Base-by-base conservation (phyloP, 2,329 filamentous ascomycete genomes). In the Xylaria sp. region DNA sequence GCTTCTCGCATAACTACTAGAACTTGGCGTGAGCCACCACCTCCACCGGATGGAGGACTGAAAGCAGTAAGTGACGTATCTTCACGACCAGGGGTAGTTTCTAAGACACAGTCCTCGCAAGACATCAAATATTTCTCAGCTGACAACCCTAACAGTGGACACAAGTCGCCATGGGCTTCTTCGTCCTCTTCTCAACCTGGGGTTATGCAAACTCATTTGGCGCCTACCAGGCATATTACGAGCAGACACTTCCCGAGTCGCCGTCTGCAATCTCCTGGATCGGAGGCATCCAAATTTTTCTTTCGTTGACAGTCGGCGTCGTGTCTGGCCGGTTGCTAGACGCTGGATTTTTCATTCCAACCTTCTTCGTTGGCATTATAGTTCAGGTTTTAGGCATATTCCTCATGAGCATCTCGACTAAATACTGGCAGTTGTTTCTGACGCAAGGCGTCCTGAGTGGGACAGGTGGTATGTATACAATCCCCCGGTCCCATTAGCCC, bases 361-460 rank as follows among this genome's bases (percentile, higher is more conserved):
- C 79, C 1, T 81, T 84, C 32, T 64, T 78, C 2, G 72, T 75
- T 6, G 82, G 82, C 25, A 78, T 79, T 1, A 69, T 80, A 9
- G 66, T 83, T 8, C 80, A 83, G 69, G 73, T 82, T 3, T 64
- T 83, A 1, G 83, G 82, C n/a, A 76, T 84, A 43, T 84, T 87
- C 68, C 76, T 81, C 39, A 81, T 81, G 36, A 82, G 80, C 2
- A 73, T 82, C 28, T 78, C 76, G 23, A 81, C 75, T 0, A 71
- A 74, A 5, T 87, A 86, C 75, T 86, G 81, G 80, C 84, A 86
- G 48, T 74, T 85, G 4, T 77, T 87, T 52, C 76, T 87, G 1
- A 79, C 83, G 0, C 85, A 87, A 69, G 84, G 85, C 4, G 72
- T 85, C 1, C 82, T 84, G 50, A 73, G 82, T 6, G 85, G 85